A percentile compares a stretch with the other conserved stretches of the same genome.
Conservation (phyloP, 441 rosid species). For the Breynia disticha region DNA sequence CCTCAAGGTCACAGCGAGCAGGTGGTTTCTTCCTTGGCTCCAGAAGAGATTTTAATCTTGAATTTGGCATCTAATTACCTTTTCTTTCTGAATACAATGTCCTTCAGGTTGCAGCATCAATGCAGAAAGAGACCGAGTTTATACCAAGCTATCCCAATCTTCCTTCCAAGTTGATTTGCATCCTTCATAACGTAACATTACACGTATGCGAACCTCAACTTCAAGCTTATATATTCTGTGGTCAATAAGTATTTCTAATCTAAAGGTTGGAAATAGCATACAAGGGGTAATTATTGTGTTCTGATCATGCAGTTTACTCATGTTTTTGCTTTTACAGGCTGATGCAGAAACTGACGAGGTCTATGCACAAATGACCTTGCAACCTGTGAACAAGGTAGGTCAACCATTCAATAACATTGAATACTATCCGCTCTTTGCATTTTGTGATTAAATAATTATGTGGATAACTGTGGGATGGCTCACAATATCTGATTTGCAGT, state of each 20-base stretch:
- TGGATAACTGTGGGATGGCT: slow-evolving; percentile 3
- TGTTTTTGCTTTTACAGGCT: slow-evolving; percentile 45
- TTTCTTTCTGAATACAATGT: slow-evolving; percentile 1
- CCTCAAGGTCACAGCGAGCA: slow-evolving; percentile 99
- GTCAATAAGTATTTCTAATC: background rate
- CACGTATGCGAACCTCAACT: slow-evolving; percentile 44
- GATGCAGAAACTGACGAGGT: slow-evolving; percentile 91
- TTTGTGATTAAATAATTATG: background rate
- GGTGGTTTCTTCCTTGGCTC: slow-evolving; percentile 29
- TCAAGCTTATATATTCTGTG: background rate
- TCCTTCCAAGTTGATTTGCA: slow-evolving; percentile 82
- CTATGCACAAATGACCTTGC: slow-evolving; percentile 98
- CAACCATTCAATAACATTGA: slow-evolving; percentile 29
- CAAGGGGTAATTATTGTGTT: background rate
- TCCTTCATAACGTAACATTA: slow-evolving; percentile 80
- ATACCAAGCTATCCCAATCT: slow-evolving; percentile 91
- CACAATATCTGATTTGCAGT: slow-evolving; percentile 31
- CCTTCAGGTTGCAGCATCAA: slow-evolving; percentile 84
- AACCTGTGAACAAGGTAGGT: slow-evolving; percentile 79
- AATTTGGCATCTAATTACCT: slow-evolving; percentile 12
- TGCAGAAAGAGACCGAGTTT: slow-evolving; percentile 85
- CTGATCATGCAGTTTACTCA: background rate
- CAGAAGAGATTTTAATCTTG: slow-evolving; percentile 10
- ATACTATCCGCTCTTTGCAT: background rate
- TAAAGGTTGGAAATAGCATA: background rate